Base-by-base conservation (phyloP, 2,329 filamentous ascomycete species). In the Pleomassaria siparia region DNA sequence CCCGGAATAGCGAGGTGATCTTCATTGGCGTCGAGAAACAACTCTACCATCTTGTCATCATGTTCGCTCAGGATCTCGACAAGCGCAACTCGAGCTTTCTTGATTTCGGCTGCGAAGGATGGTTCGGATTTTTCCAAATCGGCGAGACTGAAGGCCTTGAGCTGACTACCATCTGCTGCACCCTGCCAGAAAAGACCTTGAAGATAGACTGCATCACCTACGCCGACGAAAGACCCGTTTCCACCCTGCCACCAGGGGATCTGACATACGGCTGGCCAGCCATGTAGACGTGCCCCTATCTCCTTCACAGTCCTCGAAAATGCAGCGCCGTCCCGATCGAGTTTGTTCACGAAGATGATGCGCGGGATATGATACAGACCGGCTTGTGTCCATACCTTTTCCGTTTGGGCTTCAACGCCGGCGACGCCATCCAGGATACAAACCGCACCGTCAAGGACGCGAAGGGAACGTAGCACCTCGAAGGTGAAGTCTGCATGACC, bases 401-500 rank as follows among this genome's bases (percentile, higher is more conserved):
- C 94, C 0, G 94, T 97, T 67, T 97, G 94, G 1, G 94, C 92
- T 72, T 99, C 94, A 18, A 99, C 94, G 1, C 91, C 91, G 51
- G 92, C 91, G 29, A 96, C 91, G 0, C 89, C 91, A 66, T 96
- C 91, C 7, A 96, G 83, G 61, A 96, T 91, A 62, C 90, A 95
- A n/a, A 96, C 86, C 1, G 90, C 90, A 4, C 91, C 91, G 64
- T 96, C 91, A 0, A 96, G 79, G 26, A 96, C 87, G 16, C 90
- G 85, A 6, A 97, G 77, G 25, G 92, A 97, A 11, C 94, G 84
- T 56, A 96, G 81, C 2, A 97, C 94, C 69, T 99, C 94, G 63
- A 97, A 97, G 0, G 92, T 91, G 62, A 99, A 99, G 69, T 99
- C 94, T 18, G 95, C 91, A 66, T 99, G 94, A 1, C 94, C 94